Conservation (phyloP, 139 green algal genomes). For the Chlorella sp. region DNA sequence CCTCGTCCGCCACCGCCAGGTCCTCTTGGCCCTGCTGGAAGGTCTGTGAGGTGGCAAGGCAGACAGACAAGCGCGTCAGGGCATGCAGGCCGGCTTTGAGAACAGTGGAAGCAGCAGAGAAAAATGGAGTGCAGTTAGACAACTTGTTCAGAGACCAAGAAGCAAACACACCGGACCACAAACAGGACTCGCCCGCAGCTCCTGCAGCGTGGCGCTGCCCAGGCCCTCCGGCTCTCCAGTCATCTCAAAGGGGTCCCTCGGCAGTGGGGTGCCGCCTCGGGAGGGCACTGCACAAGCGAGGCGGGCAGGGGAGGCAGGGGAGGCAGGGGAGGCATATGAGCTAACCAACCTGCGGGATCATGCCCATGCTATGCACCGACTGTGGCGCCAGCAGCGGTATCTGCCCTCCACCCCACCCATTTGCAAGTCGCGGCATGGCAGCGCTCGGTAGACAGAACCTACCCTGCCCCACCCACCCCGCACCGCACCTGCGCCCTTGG, state of each 20-base stretch:
- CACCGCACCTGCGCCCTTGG: not conserved
- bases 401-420: no score
- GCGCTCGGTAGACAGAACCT: no score
- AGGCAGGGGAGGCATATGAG: not conserved
- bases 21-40: not conserved
- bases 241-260: conserved; percentile 26
- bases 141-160: no score
- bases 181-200: conserved; percentile 6
- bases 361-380: no score
- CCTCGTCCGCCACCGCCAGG: not conserved
- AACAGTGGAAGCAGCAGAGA: no score
- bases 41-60: not conserved
- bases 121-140: no score
- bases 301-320: not conserved
- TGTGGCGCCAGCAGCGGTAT: no score
- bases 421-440: no score
- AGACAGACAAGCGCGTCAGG: no score
- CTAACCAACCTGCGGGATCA: not conserved
- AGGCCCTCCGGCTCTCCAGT: not conserved
- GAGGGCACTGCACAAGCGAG: not conserved
- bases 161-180: no score
- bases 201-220: not conserved
- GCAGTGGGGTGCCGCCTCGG: conserved; percentile 6
- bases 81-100: no score
- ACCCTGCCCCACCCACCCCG: not conserved